A percentile compares a stretch with the other conserved stretches of the same genome.
Conservation (phyloP, 2,329 filamentous ascomycete species). For the Phyllosticta citrichinensis region DNA sequence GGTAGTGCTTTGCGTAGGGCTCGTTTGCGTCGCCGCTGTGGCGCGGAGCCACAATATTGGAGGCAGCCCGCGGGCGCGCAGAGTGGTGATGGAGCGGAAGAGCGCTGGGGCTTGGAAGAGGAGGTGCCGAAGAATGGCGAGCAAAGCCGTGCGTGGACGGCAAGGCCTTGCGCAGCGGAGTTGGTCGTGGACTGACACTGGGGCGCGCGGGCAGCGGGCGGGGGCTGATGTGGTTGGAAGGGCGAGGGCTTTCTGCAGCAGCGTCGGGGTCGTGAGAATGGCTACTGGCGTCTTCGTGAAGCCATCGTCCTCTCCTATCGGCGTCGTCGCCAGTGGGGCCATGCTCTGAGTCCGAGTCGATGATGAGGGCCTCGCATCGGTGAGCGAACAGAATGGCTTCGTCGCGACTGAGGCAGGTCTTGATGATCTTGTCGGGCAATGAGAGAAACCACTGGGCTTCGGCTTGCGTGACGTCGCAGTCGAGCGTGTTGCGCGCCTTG, state of each 20-base stretch:
- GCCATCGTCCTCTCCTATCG: constrained; percentile 7
- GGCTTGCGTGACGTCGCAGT: constrained; percentile 36
- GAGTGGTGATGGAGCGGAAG: constrained; percentile 17
- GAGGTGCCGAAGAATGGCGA: constrained; percentile 26
- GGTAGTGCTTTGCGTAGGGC: constrained; percentile 69
- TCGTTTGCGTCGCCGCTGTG: constrained; percentile 44
- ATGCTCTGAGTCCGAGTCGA: constrained; percentile 13
- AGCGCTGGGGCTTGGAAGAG: constrained; percentile 34
- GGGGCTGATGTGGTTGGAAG: background rate
- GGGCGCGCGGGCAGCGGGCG: constrained; percentile 4
- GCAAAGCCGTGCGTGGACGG: constrained; percentile 40
- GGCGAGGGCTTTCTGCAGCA: background rate
- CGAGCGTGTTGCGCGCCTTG: constrained; percentile 22
- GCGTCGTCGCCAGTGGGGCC: background rate
- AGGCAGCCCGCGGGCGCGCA: constrained; percentile 3
- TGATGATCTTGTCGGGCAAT: constrained; percentile 62
- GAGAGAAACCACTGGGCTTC: constrained; percentile 60
- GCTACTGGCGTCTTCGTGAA: background rate
- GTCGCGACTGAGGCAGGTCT: constrained; percentile 59
- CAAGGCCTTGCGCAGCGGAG: constrained; percentile 58
- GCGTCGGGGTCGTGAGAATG: background rate
- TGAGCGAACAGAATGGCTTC: constrained; percentile 55
- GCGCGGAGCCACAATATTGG: constrained; percentile 16
- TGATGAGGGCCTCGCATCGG: constrained; percentile 34
- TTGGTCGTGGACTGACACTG: background rate